Percentiles rank a stretch among this genome's conserved stretches.
Conservation (phyloP, 345 rosid genomes). For the Gossypium bickii region DNA sequence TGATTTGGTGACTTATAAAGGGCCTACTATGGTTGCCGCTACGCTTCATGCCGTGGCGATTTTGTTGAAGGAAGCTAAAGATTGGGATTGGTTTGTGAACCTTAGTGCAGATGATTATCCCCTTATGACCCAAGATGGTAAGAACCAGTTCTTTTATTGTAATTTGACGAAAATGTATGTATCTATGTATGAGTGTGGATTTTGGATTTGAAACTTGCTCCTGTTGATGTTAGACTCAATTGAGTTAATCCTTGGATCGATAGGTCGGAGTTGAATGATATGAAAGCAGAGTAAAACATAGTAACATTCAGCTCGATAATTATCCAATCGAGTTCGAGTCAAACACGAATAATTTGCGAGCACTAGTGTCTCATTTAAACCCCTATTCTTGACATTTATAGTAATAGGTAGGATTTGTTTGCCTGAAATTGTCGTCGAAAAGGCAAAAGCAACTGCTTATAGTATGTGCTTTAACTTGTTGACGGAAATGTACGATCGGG, state of each 20-base stretch:
- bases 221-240: too few species aligned
- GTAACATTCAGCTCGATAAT: not conserved
- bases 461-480: too few species aligned
- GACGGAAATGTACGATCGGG: too few species aligned
- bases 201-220: too few species aligned
- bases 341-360: too few species aligned
- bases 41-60: constrained; percentile 76
- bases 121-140: constrained; percentile 92
- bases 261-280: too few species aligned
- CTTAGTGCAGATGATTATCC: constrained; percentile 84
- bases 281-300: not conserved
- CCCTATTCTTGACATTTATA: not conserved
- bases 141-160: not conserved
- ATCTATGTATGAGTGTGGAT: too few species aligned
- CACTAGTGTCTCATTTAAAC: too few species aligned
- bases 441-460: too few species aligned
- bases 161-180: not conserved
- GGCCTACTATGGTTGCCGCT: constrained; percentile 78
- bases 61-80: constrained; percentile 58
- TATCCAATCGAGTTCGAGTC: too few species aligned
- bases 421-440: too few species aligned
- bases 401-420: not conserved
- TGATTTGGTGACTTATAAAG: constrained; percentile 72
- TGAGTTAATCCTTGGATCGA: too few species aligned
- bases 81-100: constrained; percentile 97